phyloP scores from a whole-genome alignment of 176 grass and related monocot genomes.

The Echinochloa phyllopogon region DNA sequence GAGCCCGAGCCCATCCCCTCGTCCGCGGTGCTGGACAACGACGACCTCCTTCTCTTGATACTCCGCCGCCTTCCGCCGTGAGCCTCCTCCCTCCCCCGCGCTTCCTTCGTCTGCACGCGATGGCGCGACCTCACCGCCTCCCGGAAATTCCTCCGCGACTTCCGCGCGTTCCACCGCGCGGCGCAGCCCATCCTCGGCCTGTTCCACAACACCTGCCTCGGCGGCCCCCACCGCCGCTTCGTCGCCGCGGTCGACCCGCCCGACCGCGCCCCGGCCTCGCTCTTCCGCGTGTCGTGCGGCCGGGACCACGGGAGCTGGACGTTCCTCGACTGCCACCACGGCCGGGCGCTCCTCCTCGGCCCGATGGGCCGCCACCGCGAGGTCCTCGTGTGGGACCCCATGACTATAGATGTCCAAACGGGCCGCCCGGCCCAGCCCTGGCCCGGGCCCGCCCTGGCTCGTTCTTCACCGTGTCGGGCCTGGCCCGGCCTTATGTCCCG shows the following conservation, averaged over 20 bases:
- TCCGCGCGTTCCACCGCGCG: neutral
- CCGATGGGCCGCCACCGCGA: neutral
- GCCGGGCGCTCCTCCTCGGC: neutral
- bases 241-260: neutral
- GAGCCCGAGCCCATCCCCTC: neutral
- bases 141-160: neutral
- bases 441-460: too few species aligned
- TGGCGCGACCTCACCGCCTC: neutral
- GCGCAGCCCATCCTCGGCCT: neutral
- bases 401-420: too few species aligned
- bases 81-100: neutral
- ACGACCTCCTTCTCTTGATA: neutral
- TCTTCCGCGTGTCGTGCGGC: neutral
- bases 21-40: neutral
- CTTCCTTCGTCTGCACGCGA: neutral
- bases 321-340: conserved; percentile 13
- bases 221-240: neutral
- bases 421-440: too few species aligned
- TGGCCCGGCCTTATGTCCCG: too few species aligned
- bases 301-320: neutral
- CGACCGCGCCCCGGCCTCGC: neutral
- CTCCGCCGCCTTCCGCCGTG: neutral
- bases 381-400: neutral
- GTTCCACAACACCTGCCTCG: neutral
- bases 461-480: too few species aligned